Conservation (phyloP, 2,329 filamentous ascomycete genomes). For the Xylariaceae sp. region DNA sequence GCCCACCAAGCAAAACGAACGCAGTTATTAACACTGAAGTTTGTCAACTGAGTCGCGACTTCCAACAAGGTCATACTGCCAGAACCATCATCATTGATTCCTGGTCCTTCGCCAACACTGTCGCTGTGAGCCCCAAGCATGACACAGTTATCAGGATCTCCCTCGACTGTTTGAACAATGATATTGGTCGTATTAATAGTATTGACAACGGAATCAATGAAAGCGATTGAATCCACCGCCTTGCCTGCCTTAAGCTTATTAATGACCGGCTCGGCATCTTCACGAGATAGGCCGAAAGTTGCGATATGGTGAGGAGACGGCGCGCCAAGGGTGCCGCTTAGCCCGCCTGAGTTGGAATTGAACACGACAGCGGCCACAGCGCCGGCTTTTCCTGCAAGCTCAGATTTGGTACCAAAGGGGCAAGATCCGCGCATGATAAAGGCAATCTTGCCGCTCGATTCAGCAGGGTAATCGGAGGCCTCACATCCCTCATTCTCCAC, state of each 20-base stretch:
- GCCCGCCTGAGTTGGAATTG: slow-evolving; percentile 68
- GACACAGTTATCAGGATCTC: slow-evolving; percentile 68
- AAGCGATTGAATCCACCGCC: slow-evolving; percentile 59
- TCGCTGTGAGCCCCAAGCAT: slow-evolving; percentile 71
- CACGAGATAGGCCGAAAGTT: slow-evolving; percentile 69
- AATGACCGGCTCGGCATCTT: slow-evolving; percentile 63
- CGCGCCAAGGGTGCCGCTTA: slow-evolving; percentile 72
- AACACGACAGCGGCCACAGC: slow-evolving; percentile 76
- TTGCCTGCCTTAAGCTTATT: slow-evolving; percentile 58
- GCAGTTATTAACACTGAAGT: slow-evolving; percentile 67
- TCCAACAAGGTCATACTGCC: slow-evolving; percentile 68
- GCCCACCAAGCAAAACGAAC: slow-evolving; percentile 73
- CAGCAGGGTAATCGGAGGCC: slow-evolving; percentile 65
- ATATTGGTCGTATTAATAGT: slow-evolving; percentile 64
- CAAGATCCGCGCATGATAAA: slow-evolving; percentile 74
- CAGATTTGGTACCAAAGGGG: slow-evolving; percentile 73
- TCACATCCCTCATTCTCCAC: slow-evolving; percentile 69
- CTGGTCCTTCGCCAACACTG: slow-evolving; percentile 66
- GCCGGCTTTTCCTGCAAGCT: slow-evolving; percentile 69
- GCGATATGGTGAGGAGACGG: slow-evolving; percentile 66
- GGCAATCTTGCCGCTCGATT: slow-evolving; percentile 68
- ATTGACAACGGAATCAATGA: slow-evolving; percentile 63
- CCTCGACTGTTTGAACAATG: slow-evolving; percentile 63
- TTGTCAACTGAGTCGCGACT: slow-evolving; percentile 63
- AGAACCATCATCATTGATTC: slow-evolving; percentile 81